phyloP scores from a whole-genome alignment of 345 rosid species.

The Melaleuca alternifolia region DNA sequence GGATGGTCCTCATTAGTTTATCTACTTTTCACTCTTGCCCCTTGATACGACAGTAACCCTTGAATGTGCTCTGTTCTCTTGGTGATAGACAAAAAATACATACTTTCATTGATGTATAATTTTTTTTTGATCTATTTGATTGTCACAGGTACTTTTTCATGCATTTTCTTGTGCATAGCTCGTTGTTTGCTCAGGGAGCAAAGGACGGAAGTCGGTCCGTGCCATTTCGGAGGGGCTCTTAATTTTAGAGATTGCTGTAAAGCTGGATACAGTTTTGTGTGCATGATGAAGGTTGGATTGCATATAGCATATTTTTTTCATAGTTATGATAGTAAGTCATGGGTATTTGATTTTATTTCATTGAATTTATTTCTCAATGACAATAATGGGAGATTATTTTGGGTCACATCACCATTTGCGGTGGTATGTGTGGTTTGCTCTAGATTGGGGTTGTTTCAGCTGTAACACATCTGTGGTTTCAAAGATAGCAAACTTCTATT shows the following conservation, averaged over 20 bases:
- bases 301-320: background rate
- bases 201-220: slow-evolving; percentile 5
- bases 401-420: background rate
- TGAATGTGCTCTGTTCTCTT: background rate
- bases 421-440: background rate
- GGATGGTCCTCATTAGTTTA: background rate
- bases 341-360: background rate
- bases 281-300: background rate
- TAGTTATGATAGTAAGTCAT: background rate
- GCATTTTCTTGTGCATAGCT: background rate
- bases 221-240: background rate
- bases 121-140: background rate
- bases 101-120: background rate
- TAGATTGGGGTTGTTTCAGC: background rate
- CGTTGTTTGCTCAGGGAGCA: slow-evolving; percentile 20
- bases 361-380: background rate
- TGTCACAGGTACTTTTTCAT: slow-evolving; percentile 16
- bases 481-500: background rate
- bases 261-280: background rate
- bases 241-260: background rate
- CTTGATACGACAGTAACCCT: background rate
- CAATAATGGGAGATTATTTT: background rate
- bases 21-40: background rate
- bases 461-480: background rate
- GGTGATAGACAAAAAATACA: background rate